Evolutionary conservation across 352 stramenopile genomes (phyloP), one percentile per base, ranked within the genome.

Genomic region (Aphanomyces euteiches): DNA sequence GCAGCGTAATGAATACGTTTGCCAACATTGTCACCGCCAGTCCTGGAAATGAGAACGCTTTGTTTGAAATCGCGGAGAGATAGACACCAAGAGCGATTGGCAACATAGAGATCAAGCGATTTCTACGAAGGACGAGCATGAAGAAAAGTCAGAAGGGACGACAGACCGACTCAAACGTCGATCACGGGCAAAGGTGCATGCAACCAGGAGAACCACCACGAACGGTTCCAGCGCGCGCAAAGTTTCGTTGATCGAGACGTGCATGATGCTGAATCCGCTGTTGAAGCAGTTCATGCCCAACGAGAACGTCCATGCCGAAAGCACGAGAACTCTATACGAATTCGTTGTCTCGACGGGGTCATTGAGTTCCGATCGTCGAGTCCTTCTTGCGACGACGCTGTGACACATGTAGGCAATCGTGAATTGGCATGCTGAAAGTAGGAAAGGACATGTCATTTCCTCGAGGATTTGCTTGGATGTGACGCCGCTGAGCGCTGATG

Each of bases 221-320:
- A 70, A 50, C 19, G 64, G 48, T 34, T 70, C 64, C 13, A 70
- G 21, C 2, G 64, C 64, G 37, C 64, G 64, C 47, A 70, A 15
- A 13, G 64, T 70, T 36, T 70, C 64, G 40, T 56, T 70, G 54
- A 70, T 70, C 2, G 64, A 70, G n/a, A 70, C 64, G 45, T 70
- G 64, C 64, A 70, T 70, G 50, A 45, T n/a, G 7, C 47, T 37
- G 40, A 70, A 70, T 17, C 64, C 64, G 10, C 43, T 50, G 21
- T 70, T 70, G 47, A 70, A 61, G 43, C 64, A 61, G 2, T 5
- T 47, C 10, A 64, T 37, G 2, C 64, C 64, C 8, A 70, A 34
- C 12, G 64, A 15, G 19, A 61, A 70, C 4, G 19, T 36, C 4
- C 59, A 45, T 19, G 64, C 64, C 5, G 64, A 47, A 15, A 60